Conservation (phyloP, 257 asterid species). For the Haberlea rhodopensis region DNA sequence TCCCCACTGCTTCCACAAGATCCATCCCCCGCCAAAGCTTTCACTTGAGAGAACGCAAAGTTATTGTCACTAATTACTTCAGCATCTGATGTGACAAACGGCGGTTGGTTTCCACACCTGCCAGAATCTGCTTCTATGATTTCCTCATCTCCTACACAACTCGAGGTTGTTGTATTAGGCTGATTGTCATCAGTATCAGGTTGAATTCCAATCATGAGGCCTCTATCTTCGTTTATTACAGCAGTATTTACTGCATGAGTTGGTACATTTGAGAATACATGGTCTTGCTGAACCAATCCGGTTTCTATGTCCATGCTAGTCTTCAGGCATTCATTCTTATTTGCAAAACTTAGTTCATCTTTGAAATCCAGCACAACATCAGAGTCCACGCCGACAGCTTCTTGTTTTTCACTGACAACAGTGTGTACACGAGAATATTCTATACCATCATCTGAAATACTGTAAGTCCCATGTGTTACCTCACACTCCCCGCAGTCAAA, state of each 20-base stretch:
- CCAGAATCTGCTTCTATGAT: conserved; percentile 30
- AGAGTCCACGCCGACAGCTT: conserved; percentile 40
- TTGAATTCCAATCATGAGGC: conserved; percentile 22
- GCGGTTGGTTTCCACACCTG: conserved; percentile 22
- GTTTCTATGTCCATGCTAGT: conserved; percentile 29
- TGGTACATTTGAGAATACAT: conserved; percentile 26
- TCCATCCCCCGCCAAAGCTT: conserved; percentile 35
- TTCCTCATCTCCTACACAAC: conserved; percentile 26
- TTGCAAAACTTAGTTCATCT: conserved; percentile 29
- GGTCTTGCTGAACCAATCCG: conserved; percentile 20
- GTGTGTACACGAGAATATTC: conserved; percentile 32
- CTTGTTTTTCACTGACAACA: conserved; percentile 35
- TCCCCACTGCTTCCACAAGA: conserved; percentile 30
- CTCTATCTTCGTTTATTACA: conserved; percentile 23
- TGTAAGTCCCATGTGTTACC: conserved; percentile 13
- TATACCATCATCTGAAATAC: conserved; percentile 25
- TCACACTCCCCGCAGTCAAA: conserved; percentile 25
- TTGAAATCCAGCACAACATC: conserved; percentile 40
- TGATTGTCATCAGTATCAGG: conserved; percentile 22
- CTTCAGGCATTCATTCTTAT: conserved; percentile 28
- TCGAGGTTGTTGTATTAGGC: conserved; percentile 17
- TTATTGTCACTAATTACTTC: conserved; percentile 29
- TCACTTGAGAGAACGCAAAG: conserved; percentile 23
- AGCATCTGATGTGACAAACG: conserved; percentile 9
- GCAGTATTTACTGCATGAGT: conserved; percentile 27